phyloP scores from a whole-genome alignment of 768 basidiomycete genomes.

The Amanita fuliginea region DNA sequence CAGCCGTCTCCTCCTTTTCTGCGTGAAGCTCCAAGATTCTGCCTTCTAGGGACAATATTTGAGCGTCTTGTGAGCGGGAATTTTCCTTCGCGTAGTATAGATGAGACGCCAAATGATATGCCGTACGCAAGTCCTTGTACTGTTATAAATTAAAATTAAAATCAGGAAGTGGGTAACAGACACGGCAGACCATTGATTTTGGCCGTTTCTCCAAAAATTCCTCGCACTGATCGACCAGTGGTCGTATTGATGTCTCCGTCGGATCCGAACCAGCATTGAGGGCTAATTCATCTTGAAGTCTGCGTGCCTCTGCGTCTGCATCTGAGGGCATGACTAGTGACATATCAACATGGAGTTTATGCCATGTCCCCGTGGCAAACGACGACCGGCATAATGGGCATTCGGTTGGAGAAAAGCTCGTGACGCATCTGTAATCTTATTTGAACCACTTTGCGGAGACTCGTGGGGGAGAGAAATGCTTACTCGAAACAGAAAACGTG shows the following conservation, averaged over 20 bases:
- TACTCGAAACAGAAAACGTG: constrained; percentile 54
- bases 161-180: constrained; percentile 1
- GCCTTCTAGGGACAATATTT: constrained; percentile 18
- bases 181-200: constrained; percentile 28
- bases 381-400: constrained; percentile 58
- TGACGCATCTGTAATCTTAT: constrained; percentile 40
- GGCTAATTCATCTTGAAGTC: constrained; percentile 41
- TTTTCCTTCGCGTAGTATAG: constrained; percentile 35
- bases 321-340: constrained; percentile 16
- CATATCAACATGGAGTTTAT: constrained; percentile 52
- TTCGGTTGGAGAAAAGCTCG: constrained; percentile 30
- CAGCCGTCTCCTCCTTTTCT: constrained; percentile 23
- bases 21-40: constrained; percentile 20
- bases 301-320: constrained; percentile 32
- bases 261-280: constrained; percentile 46
- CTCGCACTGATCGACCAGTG: constrained; percentile 38
- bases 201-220: constrained; percentile 35
- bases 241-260: constrained; percentile 35
- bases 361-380: constrained; percentile 33
- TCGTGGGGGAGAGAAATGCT: constrained; percentile 11
- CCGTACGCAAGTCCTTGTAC: constrained; percentile 40
- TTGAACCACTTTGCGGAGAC: neutral
- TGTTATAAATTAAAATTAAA: constrained; percentile 11
- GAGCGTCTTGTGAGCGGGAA: constrained; percentile 22
- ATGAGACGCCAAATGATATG: constrained; percentile 37